Conservation (phyloP, 441 rosid species). For the Populus tomentosa region DNA sequence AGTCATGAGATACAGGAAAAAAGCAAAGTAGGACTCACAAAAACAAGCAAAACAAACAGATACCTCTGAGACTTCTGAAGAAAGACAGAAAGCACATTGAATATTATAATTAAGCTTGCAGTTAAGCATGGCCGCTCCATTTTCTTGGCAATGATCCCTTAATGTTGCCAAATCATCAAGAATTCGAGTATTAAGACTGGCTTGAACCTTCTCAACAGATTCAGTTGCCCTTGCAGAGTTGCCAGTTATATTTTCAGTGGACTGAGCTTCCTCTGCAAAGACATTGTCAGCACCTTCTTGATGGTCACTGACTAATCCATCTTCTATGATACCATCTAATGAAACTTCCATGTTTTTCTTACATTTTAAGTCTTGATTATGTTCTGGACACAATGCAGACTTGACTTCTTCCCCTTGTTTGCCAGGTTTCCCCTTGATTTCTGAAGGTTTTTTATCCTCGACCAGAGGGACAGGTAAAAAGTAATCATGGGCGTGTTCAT, state of each 20-base stretch:
- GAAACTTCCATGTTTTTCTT: constrained; percentile 30
- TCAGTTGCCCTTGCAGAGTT: constrained; percentile 15
- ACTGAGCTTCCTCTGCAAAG: constrained; percentile 1
- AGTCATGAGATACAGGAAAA: background rate
- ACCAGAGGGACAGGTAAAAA: background rate
- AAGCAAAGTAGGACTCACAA: background rate
- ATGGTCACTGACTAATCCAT: constrained; percentile 18
- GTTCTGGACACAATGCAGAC: constrained; percentile 21
- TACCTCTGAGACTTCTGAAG: constrained; percentile 73
- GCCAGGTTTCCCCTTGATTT: constrained; percentile 14
- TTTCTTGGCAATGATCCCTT: constrained; percentile 23
- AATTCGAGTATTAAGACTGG: constrained; percentile 13
- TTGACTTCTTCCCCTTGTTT: constrained; percentile 26
- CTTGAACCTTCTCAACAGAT: constrained; percentile 14
- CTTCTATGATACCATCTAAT: constrained; percentile 22
- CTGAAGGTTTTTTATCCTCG: constrained; percentile 11
- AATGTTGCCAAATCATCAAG: constrained; percentile 20
- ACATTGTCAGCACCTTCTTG: constrained; percentile 15
- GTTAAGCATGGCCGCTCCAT: constrained; percentile 28
- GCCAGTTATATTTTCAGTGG: background rate
- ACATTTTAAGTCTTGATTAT: constrained; percentile 13
- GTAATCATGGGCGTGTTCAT: constrained; percentile 3
- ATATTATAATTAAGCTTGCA: constrained; percentile 26
- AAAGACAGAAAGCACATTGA: constrained; percentile 77
- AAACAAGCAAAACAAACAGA: constrained; percentile 9